Base-by-base conservation (phyloP, 2,329 filamentous ascomycete species). In the Aureobasidium vineae region DNA sequence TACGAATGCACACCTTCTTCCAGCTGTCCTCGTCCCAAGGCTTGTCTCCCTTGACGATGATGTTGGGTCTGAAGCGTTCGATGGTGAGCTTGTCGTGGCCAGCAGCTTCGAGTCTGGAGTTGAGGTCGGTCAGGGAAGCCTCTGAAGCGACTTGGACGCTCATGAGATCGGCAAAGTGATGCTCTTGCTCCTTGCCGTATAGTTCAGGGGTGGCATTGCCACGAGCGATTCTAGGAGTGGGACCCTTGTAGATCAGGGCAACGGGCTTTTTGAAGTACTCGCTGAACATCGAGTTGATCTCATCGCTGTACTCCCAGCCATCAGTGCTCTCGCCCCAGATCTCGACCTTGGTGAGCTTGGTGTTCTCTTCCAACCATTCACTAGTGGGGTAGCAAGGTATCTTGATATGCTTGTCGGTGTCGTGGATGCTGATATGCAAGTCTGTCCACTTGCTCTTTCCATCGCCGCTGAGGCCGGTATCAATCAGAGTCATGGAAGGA, bases 1-100 rank as follows among this genome's bases (percentile, higher is more conserved):
- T 76, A 19, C 73, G 75, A 57, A 86, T 80, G 11, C 82, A 78
- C 0, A 88, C 76, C 3, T 81, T 79, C 75, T 87, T 88, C 86
- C 86, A 89, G 19, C 79, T 79, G 73, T 89, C 86, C 72, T 89
- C 87, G 43, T 80, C 80, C 86, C 86, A 89, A 0, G 86, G 81
- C 63, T 78, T 76, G 45, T 78, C 76, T 1, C 86, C 86, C 16
- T 78, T 77, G 50, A 89, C 80, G 26, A 89, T 79, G 65, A 89
- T 85, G 73, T 89, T 89, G 1, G 86, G 85, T 21, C 87, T 77
- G 73, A 89, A 89, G 2, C 86, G 81, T 72, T 88, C 86, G 66
- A 88, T 83, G 0, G 79, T 83, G 40, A 87, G 81, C n/a, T 79
- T 76, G 5, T 81, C 77, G 31, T 80, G 77, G 0, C 80, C 79